Evolutionary conservation across 306 rosid genomes (phyloP).

Genomic region (Cucumis cinereus): DNA sequence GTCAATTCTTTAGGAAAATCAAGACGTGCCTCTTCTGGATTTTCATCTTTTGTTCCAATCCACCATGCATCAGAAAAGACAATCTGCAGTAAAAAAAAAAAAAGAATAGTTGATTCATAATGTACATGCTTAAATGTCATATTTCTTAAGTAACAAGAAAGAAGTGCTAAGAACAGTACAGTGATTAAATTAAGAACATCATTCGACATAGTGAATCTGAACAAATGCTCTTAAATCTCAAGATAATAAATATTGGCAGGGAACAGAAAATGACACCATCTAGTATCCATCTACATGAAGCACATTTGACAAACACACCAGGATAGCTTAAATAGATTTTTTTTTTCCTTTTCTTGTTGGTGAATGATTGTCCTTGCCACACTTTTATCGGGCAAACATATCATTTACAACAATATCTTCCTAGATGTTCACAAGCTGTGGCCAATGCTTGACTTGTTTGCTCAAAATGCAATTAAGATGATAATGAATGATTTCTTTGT

Average conservation of each 20-base stretch:
- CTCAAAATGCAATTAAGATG: neutral
- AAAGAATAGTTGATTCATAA: neutral
- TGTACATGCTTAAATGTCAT: neutral
- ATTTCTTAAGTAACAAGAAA: neutral
- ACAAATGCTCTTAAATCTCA: neutral
- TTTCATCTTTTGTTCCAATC: constrained; percentile 75
- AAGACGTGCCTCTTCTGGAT: constrained; percentile 65
- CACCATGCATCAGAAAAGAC: constrained; percentile 95
- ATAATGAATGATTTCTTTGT: too few species aligned
- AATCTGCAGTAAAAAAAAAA: constrained; percentile 30
- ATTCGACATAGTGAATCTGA: neutral
- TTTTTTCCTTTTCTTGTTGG: neutral
- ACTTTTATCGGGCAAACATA: neutral
- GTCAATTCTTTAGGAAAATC: constrained; percentile 63
- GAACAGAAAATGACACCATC: neutral
- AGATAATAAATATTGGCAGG: neutral
- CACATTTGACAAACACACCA: neutral
- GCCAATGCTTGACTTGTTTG: neutral
- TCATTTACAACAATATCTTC: neutral
- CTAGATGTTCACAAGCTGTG: neutral
- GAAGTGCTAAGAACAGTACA: neutral
- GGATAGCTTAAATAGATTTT: neutral
- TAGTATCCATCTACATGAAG: neutral
- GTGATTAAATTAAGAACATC: neutral
- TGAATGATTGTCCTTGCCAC: neutral